Evolutionary conservation across 352 stramenopile genomes (phyloP), one percentile per base, ranked within the genome.

Genomic region (Globisporangium solare): DNA sequence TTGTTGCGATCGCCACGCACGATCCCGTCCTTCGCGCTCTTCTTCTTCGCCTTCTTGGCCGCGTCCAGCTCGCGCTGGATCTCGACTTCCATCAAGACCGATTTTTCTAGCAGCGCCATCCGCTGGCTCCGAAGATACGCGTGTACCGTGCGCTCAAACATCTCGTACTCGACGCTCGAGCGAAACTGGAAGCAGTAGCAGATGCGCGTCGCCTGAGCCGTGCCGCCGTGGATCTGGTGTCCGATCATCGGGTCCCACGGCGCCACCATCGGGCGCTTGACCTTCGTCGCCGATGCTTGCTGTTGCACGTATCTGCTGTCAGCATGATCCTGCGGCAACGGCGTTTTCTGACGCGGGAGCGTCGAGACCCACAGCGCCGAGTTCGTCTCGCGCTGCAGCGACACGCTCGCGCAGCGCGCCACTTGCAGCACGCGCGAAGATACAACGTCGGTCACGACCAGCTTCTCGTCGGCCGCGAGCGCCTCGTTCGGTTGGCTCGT

Each of bases 151-250:
- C 51, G 59, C 20, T 64, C 73, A 61, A 89, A 86, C 27, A 87
- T 50, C 7, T 77, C 63, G 55, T 67, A 88, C 59, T 89, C 79
- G 48, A 72, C 64, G 24, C 71, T 52, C 31, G 74, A 74, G 45
- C 73, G 68, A 51, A 89, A 88, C 60, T 81, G 67, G 64, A 89
- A 89, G 65, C 74, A 86, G 57, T 70, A 88, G 70, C 79, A 89
- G 32, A 77, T 46, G 40, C 64, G 60, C 14, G 21, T 58, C 8
- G 60, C 47, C 24, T 48, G 37, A 20, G 50, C n/a, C 2, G 35
- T 27, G 39, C 39, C 39, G 39, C 39, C 39, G 13, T 43, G 39
- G n/a, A 43, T n/a, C 17, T 43, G 39, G 17, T n/a, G 39, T 18
- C 39, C 39, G 5, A 43, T 43, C 39, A 43, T 43, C 2, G 39